phyloP scores from a whole-genome alignment of 345 rosid genomes.

The Eucalyptus grandis region DNA sequence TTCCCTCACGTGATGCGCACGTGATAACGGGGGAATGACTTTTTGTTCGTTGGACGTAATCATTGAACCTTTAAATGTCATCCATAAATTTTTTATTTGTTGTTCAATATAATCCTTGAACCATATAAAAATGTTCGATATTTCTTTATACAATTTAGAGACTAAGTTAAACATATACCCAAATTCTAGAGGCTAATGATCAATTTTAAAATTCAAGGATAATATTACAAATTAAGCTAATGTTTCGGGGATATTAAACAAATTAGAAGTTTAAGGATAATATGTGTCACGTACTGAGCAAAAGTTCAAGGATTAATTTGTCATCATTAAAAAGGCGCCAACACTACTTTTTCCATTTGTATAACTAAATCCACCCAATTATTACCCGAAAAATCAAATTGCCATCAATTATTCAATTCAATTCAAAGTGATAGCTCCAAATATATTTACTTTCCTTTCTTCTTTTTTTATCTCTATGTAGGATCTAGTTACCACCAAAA shows the following conservation, averaged over 20 bases:
- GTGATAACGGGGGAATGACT: background rate
- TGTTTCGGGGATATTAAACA: accelerated
- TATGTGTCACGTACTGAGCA: no score
- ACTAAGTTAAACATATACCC: accelerated
- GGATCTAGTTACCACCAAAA: background rate
- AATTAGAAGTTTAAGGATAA: accelerated
- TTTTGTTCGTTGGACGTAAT: no score
- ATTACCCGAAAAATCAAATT: background rate
- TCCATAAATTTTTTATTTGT: no score
- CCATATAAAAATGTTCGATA: accelerated
- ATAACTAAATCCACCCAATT: background rate
- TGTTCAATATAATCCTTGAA: no score
- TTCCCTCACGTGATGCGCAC: background rate
- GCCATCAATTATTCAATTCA: background rate
- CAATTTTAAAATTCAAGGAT: accelerated
- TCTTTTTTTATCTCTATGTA: no score
- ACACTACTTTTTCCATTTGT: no score
- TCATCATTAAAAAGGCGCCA: background rate
- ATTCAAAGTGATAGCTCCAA: background rate
- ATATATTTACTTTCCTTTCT: background rate
- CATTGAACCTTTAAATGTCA: no score
- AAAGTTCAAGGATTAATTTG: no score
- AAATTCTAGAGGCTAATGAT: no score
- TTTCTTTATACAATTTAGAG: no score
- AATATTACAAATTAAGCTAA: no score